These are phyloP conservation scores for Endocalyx cinctus DNA, from an alignment of 2,329 filamentous ascomycete genomes.

Conservation along the genomic window DNA sequence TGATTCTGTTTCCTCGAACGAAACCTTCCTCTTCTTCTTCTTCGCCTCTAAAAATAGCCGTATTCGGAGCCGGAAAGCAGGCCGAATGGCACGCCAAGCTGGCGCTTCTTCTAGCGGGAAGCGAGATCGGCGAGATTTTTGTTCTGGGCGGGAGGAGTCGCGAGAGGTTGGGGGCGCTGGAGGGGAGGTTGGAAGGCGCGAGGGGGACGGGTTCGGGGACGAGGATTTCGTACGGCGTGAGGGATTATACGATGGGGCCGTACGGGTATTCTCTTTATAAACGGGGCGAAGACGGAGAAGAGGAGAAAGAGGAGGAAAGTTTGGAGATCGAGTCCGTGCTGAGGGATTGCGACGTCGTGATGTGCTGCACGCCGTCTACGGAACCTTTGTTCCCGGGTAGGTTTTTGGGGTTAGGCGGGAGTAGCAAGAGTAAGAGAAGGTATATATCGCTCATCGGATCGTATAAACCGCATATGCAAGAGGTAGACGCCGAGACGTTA, in stretches of 20 bases:
- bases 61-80: conserved; percentile 68
- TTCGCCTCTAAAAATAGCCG: conserved; percentile 51
- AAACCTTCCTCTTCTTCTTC: no score
- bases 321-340: no score
- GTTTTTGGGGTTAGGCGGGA: conserved; percentile 35
- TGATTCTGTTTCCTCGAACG: conserved; percentile 46
- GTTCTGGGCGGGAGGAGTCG: conserved; percentile 16
- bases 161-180: conserved; percentile 24
- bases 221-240: no score
- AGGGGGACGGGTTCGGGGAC: no score
- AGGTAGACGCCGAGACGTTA: conserved; percentile 61
- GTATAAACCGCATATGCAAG: conserved; percentile 59
- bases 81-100: conserved; percentile 69
- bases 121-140: conserved; percentile 22
- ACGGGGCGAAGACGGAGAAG: no score
- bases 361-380: conserved; percentile 58
- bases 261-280: no score
- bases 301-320: no score
- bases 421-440: conserved; percentile 21
- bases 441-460: conserved; percentile 50
- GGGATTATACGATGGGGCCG: no score
- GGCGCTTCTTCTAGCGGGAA: conserved; percentile 47
- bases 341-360: conserved; percentile 56
- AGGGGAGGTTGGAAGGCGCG: no score
- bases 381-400: conserved; percentile 53